Evolutionary conservation across 2,329 filamentous ascomycete genomes (phyloP), one percentile per base, ranked within the genome.

Genomic region (Pseudogymnoascus pannorum): DNA sequence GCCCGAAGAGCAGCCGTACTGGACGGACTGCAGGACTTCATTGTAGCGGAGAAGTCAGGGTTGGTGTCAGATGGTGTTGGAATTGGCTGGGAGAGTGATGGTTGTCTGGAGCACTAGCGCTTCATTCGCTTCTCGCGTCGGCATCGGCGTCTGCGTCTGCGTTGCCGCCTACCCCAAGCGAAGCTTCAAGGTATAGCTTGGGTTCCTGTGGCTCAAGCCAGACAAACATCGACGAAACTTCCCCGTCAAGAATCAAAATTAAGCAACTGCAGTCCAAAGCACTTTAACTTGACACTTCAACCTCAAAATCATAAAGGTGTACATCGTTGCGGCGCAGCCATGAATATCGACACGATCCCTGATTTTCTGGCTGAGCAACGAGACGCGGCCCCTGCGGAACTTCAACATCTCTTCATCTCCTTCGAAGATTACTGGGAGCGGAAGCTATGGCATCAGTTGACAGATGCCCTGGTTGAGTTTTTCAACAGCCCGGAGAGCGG

Each of bases 401-500:
- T 96, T 60, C 92, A 97, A 77, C 84, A 88, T 71, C 85, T 90
- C 71, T 90, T 97, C 75, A 83, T 99, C 70, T 86, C 88, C 70
- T 96, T 99, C 68, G 94, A 99, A 80, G 92, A 96, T 74, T 90
- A 87, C 73, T 99, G 94, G 94, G 94, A 99, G 81, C 87, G 93
- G 71, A 97, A 97, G 79, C 84, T 99, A 77, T 99, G 94, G 94
- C 94, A 99, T 79, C 92, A 99, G 78, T 88, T 99, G 68, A 99
- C 94, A 35, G 89, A 96, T 72, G 81, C 87, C 60, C 84, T 99
- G 61, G 81, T 96, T 69, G 83, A 89, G 68, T 97, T 93, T 83
- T 99, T 97, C 79, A 87, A 87, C 71, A 79, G 90, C 69, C 83
- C 89, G 48, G 85, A 87, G 72, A 97, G 92, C 76, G 88, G 86